Evolutionary conservation across 1,284 basidiomycete species (phyloP).

Genomic region (Trichosporon sp.): DNA sequence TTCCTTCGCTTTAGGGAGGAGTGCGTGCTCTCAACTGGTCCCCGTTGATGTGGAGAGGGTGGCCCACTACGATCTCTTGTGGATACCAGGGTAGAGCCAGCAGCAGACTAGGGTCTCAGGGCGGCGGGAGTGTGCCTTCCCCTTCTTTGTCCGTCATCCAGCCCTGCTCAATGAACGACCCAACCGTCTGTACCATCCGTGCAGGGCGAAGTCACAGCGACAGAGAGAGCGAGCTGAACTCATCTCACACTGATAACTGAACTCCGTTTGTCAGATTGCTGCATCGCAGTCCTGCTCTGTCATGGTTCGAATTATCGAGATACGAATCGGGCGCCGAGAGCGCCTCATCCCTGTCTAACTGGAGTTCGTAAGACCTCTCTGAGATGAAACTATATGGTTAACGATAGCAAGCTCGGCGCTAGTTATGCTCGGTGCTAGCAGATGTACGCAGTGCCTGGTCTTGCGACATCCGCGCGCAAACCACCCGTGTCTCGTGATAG

Average conservation of each 20-base stretch:
- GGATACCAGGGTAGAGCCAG: not conserved
- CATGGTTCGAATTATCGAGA: not conserved
- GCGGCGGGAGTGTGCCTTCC: not conserved
- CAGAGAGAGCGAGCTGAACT: too few relatives aligned
- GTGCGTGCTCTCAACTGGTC: not conserved
- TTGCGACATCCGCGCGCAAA: not conserved
- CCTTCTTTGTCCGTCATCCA: not conserved
- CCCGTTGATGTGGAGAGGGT: not conserved
- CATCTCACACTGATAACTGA: too few relatives aligned
- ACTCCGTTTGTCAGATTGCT: not conserved
- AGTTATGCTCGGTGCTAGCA: not conserved
- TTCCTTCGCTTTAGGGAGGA: not conserved
- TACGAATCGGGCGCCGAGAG: not conserved
- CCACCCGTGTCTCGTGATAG: too few relatives aligned
- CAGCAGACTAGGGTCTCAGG: not conserved
- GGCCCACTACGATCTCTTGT: not conserved
- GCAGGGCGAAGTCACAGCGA: too few relatives aligned
- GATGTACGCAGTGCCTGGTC: not conserved
- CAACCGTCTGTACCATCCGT: too few relatives aligned
- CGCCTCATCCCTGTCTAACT: not conserved
- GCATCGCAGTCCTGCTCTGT: not conserved
- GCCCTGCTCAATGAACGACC: too few relatives aligned
- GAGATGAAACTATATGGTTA: not conserved
- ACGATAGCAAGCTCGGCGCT: not conserved
- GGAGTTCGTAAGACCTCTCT: not conserved